Conservation (phyloP, 2,329 filamentous ascomycete genomes). For the Tolypocladium album region DNA sequence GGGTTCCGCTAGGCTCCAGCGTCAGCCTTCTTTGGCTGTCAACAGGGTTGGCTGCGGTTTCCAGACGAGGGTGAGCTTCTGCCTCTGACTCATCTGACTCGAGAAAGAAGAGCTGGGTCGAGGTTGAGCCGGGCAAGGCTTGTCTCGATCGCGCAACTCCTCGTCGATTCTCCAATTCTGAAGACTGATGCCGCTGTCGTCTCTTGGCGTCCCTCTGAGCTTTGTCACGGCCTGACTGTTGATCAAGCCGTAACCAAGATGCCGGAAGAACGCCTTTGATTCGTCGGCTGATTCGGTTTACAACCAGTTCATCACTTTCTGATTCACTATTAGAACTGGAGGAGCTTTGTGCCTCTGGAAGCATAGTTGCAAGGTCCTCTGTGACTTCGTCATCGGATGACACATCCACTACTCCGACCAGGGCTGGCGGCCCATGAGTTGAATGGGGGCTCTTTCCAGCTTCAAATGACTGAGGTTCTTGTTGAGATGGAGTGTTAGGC, state of each 20-base stretch:
- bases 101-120: constrained; percentile 29
- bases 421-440: neutral
- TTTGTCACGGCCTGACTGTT: constrained; percentile 25
- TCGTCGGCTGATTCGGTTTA: constrained; percentile 28
- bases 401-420: constrained; percentile 4
- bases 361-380: constrained; percentile 1
- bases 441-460: neutral
- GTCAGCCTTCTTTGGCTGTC: constrained; percentile 16
- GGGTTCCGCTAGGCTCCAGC: constrained; percentile 5
- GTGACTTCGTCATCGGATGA: constrained; percentile 14
- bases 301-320: constrained; percentile 30
- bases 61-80: constrained; percentile 13
- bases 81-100: constrained; percentile 36
- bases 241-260: constrained; percentile 55
- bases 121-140: constrained; percentile 14
- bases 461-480: neutral
- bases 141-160: constrained; percentile 39
- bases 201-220: constrained; percentile 15
- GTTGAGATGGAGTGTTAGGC: neutral
- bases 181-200: constrained; percentile 19
- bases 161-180: constrained; percentile 28
- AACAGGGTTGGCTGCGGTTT: constrained; percentile 12
- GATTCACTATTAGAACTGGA: constrained; percentile 17
- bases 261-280: constrained; percentile 54
- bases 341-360: constrained; percentile 1